A percentile compares a stretch with the other conserved stretches of the same genome.
Conservation (phyloP, 768 basidiomycete genomes). For the Mycena amicta region DNA sequence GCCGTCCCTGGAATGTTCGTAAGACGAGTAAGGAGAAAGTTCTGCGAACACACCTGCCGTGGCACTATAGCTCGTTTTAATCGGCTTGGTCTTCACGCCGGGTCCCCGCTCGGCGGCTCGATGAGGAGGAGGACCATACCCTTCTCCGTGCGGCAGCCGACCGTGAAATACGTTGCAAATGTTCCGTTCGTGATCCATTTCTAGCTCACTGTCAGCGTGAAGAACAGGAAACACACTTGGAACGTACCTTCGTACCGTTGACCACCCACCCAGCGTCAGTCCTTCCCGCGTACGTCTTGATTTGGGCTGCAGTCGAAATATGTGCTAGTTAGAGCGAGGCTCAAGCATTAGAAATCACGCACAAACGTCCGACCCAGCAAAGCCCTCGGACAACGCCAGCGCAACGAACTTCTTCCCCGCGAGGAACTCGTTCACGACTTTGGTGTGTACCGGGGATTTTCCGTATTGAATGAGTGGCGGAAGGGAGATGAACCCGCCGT, state of each 20-base stretch:
- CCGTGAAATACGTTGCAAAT: conserved; percentile 53
- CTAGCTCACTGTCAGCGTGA: background rate
- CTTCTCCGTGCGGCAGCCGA: conserved; percentile 59
- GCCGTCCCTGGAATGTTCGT: too few species aligned
- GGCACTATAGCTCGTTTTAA: conserved; percentile 87
- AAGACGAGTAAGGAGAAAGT: too few species aligned
- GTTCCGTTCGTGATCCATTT: background rate
- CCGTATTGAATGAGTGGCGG: conserved; percentile 45
- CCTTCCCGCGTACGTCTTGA: background rate
- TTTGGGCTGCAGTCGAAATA: too few species aligned
- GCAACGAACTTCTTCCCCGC: background rate
- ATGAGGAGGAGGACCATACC: conserved; percentile 33
- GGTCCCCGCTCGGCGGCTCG: conserved; percentile 36
- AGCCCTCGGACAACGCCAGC: background rate
- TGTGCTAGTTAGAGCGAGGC: too few species aligned
- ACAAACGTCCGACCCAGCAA: background rate
- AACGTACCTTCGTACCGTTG: background rate
- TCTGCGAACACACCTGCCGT: too few species aligned
- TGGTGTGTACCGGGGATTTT: background rate
- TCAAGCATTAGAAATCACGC: background rate
- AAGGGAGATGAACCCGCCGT: conserved; percentile 63
- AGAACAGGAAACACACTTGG: conserved; percentile 32
- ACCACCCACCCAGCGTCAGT: background rate
- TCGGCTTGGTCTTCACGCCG: conserved; percentile 74
- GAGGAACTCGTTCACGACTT: background rate